These are phyloP conservation scores for Leucosporidium yakuticum DNA, from an alignment of 768 basidiomycete species.

Conservation along the genomic window DNA sequence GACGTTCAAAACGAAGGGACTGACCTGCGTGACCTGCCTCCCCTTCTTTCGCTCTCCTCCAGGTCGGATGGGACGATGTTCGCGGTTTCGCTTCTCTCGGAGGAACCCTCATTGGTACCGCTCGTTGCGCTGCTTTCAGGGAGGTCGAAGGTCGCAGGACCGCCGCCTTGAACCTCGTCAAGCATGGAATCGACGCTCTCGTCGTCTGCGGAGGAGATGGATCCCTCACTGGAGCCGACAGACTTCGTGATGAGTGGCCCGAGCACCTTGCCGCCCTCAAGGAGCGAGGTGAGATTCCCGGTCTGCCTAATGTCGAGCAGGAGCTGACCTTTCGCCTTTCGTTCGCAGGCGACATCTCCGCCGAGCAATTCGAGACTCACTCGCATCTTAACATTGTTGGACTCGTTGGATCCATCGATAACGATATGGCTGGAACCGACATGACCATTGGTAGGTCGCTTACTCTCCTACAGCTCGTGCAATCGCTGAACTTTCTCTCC, in stretches of 20 bases:
- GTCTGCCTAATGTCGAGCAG: too few relatives aligned
- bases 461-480: neutral
- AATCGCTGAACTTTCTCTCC: neutral
- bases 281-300: conserved; percentile 52
- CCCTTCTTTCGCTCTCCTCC: neutral
- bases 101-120: conserved; percentile 93
- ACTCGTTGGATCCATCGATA: conserved; percentile 98
- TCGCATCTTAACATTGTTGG: conserved; percentile 90
- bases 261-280: conserved; percentile 65
- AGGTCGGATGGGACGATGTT: conserved; percentile 96
- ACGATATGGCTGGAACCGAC: conserved; percentile 98
- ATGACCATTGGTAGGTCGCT: conserved; percentile 70
- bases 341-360: conserved; percentile 62
- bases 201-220: conserved; percentile 98
- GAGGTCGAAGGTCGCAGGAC: conserved; percentile 79
- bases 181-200: conserved; percentile 93
- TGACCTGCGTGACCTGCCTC: neutral
- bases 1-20: neutral
- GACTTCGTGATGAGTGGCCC: conserved; percentile 92
- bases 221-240: conserved; percentile 89
- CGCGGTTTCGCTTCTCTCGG: conserved; percentile 85
- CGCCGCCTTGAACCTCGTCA: conserved; percentile 85
- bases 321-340: neutral
- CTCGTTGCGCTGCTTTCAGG: conserved; percentile 75
- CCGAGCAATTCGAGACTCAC: conserved; percentile 63